Percentiles rank a stretch among this genome's conserved stretches.
phyloP scores from a whole-genome alignment of 176 grass and related monocot species.

The Phoenix roebelenii region DNA sequence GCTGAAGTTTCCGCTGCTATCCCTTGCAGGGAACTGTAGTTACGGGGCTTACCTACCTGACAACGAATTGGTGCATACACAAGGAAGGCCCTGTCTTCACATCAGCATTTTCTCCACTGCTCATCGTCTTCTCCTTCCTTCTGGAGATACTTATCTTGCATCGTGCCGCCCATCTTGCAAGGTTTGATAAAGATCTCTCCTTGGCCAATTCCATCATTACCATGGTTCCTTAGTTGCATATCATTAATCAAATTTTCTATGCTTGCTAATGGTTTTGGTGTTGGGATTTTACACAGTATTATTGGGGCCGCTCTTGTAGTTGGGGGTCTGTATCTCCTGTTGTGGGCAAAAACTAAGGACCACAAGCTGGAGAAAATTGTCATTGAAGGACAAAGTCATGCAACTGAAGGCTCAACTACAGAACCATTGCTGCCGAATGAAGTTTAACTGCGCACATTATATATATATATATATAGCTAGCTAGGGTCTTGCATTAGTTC shows the following conservation, averaged over 20 bases:
- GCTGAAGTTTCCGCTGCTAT: too few relatives aligned
- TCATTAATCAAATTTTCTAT: too few relatives aligned
- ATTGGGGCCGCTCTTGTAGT: conserved; percentile 13
- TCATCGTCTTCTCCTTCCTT: conserved; percentile 24
- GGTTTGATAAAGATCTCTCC: background rate
- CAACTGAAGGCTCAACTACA: too few relatives aligned
- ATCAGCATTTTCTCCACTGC: conserved; percentile 24
- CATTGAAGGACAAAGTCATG: too few relatives aligned
- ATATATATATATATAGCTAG: too few relatives aligned
- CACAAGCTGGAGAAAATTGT: too few relatives aligned
- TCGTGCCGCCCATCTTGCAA: background rate
- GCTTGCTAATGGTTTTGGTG: too few relatives aligned
- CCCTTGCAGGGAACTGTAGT: conserved; percentile 16
- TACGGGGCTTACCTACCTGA: conserved; percentile 10
- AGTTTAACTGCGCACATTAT: too few relatives aligned
- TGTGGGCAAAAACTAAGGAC: conserved; percentile 32
- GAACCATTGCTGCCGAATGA: too few relatives aligned
- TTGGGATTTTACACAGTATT: conserved; percentile 5
- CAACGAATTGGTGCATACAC: conserved; percentile 21
- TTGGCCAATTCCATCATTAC: background rate
- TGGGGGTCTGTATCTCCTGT: conserved; percentile 16
- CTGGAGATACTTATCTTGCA: conserved; percentile 13
- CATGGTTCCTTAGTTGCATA: background rate
- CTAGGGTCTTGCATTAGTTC: too few relatives aligned
- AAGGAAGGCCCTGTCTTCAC: conserved; percentile 24